Conservation (phyloP, 352 stramenopile genomes). For the Aphanomyces invadans region DNA sequence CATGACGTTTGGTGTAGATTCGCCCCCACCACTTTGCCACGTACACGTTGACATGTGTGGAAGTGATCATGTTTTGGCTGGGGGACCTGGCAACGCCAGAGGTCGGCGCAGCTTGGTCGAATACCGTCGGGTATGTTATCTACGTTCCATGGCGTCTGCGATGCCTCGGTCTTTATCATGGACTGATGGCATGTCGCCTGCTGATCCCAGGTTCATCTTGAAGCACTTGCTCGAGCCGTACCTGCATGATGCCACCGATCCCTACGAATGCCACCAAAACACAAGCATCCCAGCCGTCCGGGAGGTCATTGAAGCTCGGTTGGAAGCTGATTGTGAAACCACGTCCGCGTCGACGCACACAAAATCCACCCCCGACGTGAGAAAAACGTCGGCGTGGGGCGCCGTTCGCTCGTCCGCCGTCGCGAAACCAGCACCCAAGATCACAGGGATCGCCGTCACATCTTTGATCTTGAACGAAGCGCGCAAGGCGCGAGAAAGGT, state of each 20-base stretch:
- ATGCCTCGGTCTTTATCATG: too few species aligned
- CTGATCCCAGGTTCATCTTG: conserved; percentile 12
- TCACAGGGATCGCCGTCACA: neutral
- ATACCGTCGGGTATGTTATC: conserved; percentile 11
- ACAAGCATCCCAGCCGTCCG: conserved; percentile 10
- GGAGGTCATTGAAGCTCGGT: neutral
- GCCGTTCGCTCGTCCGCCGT: neutral
- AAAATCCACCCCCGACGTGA: neutral
- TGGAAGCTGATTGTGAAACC: neutral
- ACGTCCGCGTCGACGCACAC: neutral
- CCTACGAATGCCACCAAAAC: conserved; percentile 18
- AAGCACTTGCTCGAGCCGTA: conserved; percentile 9
- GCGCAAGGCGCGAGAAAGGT: neutral
- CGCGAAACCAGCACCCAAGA: neutral
- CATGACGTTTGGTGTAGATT: neutral
- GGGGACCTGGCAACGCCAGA: conserved; percentile 2
- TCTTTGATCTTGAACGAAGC: neutral
- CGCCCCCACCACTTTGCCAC: conserved; percentile 16
- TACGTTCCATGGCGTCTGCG: neutral
- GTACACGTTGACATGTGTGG: conserved; percentile 17
- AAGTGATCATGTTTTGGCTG: conserved; percentile 24
- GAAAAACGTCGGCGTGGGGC: neutral
- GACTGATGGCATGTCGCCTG: too few species aligned
- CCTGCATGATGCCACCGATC: conserved; percentile 4
- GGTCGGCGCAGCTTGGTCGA: conserved; percentile 3